phyloP scores from a whole-genome alignment of 768 basidiomycete genomes.

The Tulasnella sp. region DNA sequence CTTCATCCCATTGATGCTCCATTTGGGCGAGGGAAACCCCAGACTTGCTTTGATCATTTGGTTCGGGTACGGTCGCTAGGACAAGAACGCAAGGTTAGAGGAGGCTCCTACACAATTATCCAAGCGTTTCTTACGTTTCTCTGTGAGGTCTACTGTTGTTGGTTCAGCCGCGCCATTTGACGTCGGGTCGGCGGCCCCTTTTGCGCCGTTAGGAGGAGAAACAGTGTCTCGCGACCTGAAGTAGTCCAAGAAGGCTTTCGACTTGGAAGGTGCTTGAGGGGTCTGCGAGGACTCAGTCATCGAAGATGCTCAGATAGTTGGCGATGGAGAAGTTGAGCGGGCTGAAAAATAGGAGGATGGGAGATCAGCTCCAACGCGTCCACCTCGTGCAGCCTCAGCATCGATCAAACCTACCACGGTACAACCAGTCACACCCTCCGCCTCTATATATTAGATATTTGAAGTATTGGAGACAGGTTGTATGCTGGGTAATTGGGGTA shows the following conservation, averaged over 20 bases:
- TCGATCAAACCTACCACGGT: neutral
- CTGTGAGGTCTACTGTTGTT: neutral
- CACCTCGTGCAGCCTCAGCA: neutral
- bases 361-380: neutral
- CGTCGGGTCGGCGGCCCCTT: neutral
- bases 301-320: neutral
- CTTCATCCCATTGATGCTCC: slow-evolving; percentile 14
- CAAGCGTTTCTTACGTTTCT: neutral
- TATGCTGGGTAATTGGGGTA: neutral
- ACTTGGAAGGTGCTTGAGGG: neutral
- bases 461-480: neutral
- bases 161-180: neutral
- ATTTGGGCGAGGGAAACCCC: neutral
- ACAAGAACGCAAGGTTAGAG: neutral
- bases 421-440: neutral
- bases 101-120: neutral
- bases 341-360: neutral
- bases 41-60: neutral
- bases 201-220: neutral
- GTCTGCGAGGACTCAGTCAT: neutral
- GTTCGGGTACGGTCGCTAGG: neutral
- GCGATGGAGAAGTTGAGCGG: neutral
- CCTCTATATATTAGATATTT: neutral
- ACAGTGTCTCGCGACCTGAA: neutral
- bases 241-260: neutral